Evolutionary conservation across 2,329 filamentous ascomycete species (phyloP).

Genomic region (Claviceps humidiphila): DNA sequence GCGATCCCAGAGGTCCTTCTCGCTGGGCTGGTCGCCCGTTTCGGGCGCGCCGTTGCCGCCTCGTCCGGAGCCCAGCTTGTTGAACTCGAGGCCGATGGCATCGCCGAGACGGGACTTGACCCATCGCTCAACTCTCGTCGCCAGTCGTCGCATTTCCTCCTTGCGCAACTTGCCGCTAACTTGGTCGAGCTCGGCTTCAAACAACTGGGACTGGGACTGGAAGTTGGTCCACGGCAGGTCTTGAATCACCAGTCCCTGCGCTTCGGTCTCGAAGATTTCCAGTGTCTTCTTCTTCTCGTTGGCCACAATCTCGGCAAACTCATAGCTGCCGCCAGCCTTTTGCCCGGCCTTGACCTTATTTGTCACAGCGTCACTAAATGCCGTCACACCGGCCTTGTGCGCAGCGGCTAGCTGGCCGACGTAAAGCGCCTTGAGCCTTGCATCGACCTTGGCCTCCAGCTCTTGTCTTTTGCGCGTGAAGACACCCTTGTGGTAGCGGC

Average conservation of each 20-base stretch:
- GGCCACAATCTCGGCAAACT: constrained; percentile 88
- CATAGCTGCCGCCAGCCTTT: constrained; percentile 80
- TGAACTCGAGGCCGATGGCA: constrained; percentile 85
- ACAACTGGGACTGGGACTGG: constrained; percentile 63
- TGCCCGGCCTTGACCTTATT: constrained; percentile 79
- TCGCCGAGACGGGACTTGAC: constrained; percentile 79
- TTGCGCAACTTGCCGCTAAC: constrained; percentile 75
- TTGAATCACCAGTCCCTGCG: constrained; percentile 59
- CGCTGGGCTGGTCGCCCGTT: constrained; percentile 58
- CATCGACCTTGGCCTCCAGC: constrained; percentile 74
- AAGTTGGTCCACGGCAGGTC: constrained; percentile 83
- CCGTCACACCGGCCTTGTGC: constrained; percentile 73
- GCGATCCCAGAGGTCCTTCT: constrained; percentile 90
- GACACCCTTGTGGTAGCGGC: constrained; percentile 92
- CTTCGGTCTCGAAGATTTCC: constrained; percentile 62
- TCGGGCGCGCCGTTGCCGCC: constrained; percentile 72
- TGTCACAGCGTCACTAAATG: constrained; percentile 82
- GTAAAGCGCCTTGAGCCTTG: constrained; percentile 77
- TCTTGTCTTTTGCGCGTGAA: constrained; percentile 77
- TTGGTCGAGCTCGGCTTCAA: constrained; percentile 82
- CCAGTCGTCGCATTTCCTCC: constrained; percentile 90
- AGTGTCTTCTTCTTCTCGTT: constrained; percentile 67
- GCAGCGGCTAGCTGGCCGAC: constrained; percentile 76
- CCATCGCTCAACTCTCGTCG: constrained; percentile 85
- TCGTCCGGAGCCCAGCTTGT: constrained; percentile 81